A percentile compares a stretch with the other conserved stretches of the same genome.
Conservation (phyloP, 2,329 filamentous ascomycete species). For the Truncatella angustata region DNA sequence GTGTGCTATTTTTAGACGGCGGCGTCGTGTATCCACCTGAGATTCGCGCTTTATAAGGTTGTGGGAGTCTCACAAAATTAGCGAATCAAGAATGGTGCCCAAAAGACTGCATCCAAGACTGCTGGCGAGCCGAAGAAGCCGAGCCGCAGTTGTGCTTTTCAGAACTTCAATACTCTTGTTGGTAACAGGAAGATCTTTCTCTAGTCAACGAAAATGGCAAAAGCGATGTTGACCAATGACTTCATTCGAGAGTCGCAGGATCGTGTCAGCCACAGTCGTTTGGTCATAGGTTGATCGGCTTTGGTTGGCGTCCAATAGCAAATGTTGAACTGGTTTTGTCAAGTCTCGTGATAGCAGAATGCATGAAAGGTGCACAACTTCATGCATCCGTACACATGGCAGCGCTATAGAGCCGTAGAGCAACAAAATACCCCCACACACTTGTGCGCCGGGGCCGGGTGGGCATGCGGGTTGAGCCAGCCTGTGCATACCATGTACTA, state of each 20-base stretch:
- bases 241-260: neutral
- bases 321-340: neutral
- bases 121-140: too few relatives aligned
- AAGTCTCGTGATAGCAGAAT: neutral
- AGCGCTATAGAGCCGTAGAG: too few relatives aligned
- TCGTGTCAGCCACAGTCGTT: neutral
- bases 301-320: neutral
- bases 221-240: neutral
- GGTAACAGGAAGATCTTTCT: neutral
- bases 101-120: neutral
- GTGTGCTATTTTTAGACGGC: neutral
- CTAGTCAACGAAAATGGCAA: neutral
- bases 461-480: too few relatives aligned
- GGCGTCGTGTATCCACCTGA: neutral
- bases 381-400: too few relatives aligned
- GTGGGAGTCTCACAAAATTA: neutral
- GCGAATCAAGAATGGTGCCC: neutral
- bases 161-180: too few relatives aligned
- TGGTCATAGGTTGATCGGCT: neutral
- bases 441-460: too few relatives aligned
- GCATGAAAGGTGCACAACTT: neutral
- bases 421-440: too few relatives aligned
- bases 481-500: too few relatives aligned
- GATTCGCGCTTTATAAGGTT: neutral
- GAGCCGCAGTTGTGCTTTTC: too few relatives aligned